Evolutionary conservation across 176 grass and related monocot genomes (phyloP), one percentile per base, ranked within the genome.

Genomic region (Tillandsia fasciculata): DNA sequence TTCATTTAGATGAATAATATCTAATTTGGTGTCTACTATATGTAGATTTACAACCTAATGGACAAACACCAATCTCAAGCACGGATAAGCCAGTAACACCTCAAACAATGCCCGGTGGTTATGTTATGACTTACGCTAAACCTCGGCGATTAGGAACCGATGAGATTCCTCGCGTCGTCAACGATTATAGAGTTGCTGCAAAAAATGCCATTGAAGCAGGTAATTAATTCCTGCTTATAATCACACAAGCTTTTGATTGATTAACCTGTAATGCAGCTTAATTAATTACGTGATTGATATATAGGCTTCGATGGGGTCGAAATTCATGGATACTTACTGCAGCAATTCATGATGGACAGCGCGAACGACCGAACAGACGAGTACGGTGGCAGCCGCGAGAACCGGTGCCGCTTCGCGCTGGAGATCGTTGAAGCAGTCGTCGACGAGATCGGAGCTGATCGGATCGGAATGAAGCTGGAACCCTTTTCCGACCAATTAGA

Each of bases 311-410:
- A 59, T 17, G n/a, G 54, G 18, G 85, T 92, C 14, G 89, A 92
- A 61, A 86, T 88, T 8, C 85, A 86, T 13, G 74, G 73, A 9
- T 85, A 80, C 64, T 63, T 88, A 23, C 50, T 92, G 1, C 74
- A 92, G 69, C 85, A 92, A 48, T 88, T 88, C 61, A 77, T 83
- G 69, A 86, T 88, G 69, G 77, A 83, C 12, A 51, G 73, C 2
- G 77, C 63, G 27, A 83, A 86, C 20, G 73, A 86, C n/a, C 88
- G 68, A 47, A 68, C 54, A 0, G 81, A 87, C 26, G 48, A 76
- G 50, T 91, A 91, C 2, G 70, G 82, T 2, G 80, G 79, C 3
- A 80, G 54, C 54, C 50, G 83, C 4, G 56, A 85, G 72, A 92
- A 76, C 29, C 74, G 54, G 11, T 86, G 86, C 52, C 74, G 67